These are phyloP conservation scores for Allium fistulosum DNA, from an alignment of 106 monocot genomes.

Conservation along the genomic window DNA sequence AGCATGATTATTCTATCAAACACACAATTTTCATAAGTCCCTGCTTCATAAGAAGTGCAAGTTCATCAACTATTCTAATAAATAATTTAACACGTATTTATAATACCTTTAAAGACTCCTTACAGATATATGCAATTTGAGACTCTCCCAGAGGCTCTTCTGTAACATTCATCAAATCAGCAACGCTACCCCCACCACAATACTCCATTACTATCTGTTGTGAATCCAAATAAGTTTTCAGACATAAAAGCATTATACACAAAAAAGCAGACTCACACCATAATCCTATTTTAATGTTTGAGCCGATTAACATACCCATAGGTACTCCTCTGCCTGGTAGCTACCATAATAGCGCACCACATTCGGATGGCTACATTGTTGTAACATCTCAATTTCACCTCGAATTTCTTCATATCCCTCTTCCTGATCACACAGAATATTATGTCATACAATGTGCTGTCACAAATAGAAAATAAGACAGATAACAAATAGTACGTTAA, in stretches of 20 bases:
- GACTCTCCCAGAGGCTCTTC: conserved; percentile 85
- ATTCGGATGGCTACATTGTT: conserved; percentile 98
- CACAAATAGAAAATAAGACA: not conserved
- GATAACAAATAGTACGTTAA: not conserved
- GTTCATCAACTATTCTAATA: not conserved
- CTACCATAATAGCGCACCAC: conserved; percentile 97
- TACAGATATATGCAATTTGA: conserved; percentile 95
- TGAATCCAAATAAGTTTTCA: conserved; percentile 3
- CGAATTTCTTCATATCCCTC: conserved; percentile 98
- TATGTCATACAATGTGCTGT: conserved; percentile 2
- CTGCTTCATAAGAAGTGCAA: too few species aligned
- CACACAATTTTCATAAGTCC: not conserved
- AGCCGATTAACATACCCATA: conserved; percentile 57
- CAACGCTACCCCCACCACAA: conserved; percentile 97
- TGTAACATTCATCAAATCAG: conserved; percentile 86
- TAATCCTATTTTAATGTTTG: not conserved
- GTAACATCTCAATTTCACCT: conserved; percentile 99
- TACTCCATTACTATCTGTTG: conserved; percentile 99
- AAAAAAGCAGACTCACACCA: not conserved
- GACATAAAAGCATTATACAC: not conserved
- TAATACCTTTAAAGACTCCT: conserved; percentile 92
- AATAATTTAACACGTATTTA: not conserved
- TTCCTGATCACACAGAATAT: conserved; percentile 46
- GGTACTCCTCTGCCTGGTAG: conserved; percentile 97
- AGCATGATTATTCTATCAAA: not conserved